Evolutionary conservation across 495 filamentous ascomycete species (phyloP).

Genomic region (Cairneyella variabilis): DNA sequence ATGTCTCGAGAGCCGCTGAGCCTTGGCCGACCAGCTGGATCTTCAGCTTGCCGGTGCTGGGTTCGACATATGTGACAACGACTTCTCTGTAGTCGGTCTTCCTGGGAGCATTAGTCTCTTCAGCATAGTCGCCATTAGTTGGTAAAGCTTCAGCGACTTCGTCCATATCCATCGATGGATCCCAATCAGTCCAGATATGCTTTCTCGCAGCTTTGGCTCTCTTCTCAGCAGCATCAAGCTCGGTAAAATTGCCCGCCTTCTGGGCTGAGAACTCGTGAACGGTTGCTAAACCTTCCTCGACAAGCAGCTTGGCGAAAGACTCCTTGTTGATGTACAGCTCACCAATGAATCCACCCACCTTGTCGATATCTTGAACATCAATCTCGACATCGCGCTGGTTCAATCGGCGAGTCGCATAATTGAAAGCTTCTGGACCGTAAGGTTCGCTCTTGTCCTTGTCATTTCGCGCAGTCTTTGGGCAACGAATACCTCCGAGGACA

Average conservation of each 20-base stretch:
- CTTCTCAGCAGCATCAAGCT: constrained; percentile 83
- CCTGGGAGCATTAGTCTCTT: constrained; percentile 48
- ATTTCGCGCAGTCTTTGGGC: constrained; percentile 82
- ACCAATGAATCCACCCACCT: constrained; percentile 95
- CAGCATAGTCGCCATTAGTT: constrained; percentile 42
- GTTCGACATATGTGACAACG: constrained; percentile 82
- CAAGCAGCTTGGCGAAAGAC: constrained; percentile 89
- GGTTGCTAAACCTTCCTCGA: constrained; percentile 89
- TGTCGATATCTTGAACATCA: constrained; percentile 91
- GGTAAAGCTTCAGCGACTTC: constrained; percentile 50
- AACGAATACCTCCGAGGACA: constrained; percentile 89
- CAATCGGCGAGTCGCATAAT: constrained; percentile 79
- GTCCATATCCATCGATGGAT: constrained; percentile 69
- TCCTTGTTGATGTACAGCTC: constrained; percentile 91
- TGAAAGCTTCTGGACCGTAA: constrained; percentile 90
- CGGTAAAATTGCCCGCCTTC: constrained; percentile 82
- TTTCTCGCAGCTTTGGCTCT: constrained; percentile 82
- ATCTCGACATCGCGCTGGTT: constrained; percentile 97
- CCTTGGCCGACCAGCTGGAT: constrained; percentile 82
- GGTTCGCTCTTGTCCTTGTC: constrained; percentile 82
- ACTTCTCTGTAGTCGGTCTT: constrained; percentile 89
- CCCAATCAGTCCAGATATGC: constrained; percentile 90
- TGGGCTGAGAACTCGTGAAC: constrained; percentile 95
- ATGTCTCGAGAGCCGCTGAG: constrained; percentile 71
- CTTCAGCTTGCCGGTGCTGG: constrained; percentile 68